phyloP scores from a whole-genome alignment of 208 protist genomes.

The Vickermania ingenoplastis region DNA sequence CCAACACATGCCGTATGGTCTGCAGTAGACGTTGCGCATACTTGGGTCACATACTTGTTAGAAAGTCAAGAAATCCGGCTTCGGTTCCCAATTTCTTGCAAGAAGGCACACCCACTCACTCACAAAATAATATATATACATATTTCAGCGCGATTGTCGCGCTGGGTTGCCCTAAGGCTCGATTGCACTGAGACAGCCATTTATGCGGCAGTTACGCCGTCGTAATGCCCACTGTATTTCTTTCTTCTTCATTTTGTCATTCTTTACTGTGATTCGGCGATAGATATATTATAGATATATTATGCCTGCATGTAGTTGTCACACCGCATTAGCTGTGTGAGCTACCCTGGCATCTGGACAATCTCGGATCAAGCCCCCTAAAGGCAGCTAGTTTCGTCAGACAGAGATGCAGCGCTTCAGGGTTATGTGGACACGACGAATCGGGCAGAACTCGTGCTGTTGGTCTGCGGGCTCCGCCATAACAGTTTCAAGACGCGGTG shows the following conservation, averaged over 20 bases:
- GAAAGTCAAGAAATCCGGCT: not conserved
- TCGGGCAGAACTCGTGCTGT: not conserved
- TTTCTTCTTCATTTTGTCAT: too few species aligned
- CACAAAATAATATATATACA: not conserved
- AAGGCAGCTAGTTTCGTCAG: too few species aligned
- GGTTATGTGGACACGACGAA: not conserved
- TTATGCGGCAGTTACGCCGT: too few species aligned
- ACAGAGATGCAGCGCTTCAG: not conserved
- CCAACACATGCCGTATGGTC: slow-evolving; percentile 81
- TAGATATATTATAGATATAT: too few species aligned
- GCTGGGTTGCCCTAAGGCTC: not conserved
- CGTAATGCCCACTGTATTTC: too few species aligned
- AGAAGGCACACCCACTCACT: not conserved
- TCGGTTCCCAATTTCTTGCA: not conserved
- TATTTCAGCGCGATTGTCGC: too few species aligned
- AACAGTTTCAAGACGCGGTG: not conserved
- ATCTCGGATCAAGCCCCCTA: too few species aligned
- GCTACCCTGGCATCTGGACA: not conserved
- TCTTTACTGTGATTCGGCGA: too few species aligned
- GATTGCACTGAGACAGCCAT: not conserved
- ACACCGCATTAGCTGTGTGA: not conserved
- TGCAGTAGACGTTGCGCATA: slow-evolving; percentile 36
- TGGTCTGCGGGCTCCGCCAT: not conserved
- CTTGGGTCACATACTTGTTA: not conserved
- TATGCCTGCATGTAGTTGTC: too few species aligned